Percentiles rank a stretch among this genome's conserved stretches.
Conservation (phyloP, 164 flowering plant genomes). For the Vitis rotundifolia region DNA sequence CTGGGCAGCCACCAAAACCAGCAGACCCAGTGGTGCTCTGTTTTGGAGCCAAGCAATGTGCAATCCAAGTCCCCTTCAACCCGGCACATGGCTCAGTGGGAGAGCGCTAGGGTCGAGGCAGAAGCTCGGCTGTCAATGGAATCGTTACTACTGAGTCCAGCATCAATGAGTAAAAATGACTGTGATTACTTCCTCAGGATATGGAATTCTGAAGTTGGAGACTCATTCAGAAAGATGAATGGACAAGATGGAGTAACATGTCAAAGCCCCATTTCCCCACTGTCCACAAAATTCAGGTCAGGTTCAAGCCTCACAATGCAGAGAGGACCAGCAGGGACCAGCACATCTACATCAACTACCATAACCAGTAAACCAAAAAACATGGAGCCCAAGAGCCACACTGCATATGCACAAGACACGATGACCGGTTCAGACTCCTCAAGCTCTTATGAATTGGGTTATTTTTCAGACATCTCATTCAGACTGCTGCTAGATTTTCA, state of each 20-base stretch:
- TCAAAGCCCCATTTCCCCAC: conserved; percentile 24
- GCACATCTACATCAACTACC: background rate
- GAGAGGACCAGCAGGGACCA: background rate
- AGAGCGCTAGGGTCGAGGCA: conserved; percentile 39
- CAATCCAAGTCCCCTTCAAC: conserved; percentile 21
- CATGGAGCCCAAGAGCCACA: background rate
- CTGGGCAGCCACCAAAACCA: background rate
- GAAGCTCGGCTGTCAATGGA: conserved; percentile 38
- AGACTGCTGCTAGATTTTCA: conserved; percentile 41
- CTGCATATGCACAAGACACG: conserved; percentile 5
- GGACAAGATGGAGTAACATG: conserved; percentile 1
- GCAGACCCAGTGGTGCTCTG: conserved; percentile 4
- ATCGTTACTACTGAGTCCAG: conserved; percentile 11
- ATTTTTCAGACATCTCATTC: conserved; percentile 28
- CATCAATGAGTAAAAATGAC: background rate
- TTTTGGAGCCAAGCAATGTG: conserved; percentile 2
- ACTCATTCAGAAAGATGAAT: conserved; percentile 26
- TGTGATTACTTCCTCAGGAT: conserved; percentile 32
- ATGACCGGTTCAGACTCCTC: conserved; percentile 20
- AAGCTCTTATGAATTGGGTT: conserved; percentile 24
- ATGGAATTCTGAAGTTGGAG: conserved; percentile 50
- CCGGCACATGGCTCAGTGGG: conserved; percentile 44
- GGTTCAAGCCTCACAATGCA: conserved; percentile 13
- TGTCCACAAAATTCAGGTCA: conserved; percentile 22
- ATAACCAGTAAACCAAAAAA: background rate